These are phyloP conservation scores for Calonectria fujianensis DNA, from an alignment of 2,329 filamentous ascomycete genomes.

Conservation along the genomic window DNA sequence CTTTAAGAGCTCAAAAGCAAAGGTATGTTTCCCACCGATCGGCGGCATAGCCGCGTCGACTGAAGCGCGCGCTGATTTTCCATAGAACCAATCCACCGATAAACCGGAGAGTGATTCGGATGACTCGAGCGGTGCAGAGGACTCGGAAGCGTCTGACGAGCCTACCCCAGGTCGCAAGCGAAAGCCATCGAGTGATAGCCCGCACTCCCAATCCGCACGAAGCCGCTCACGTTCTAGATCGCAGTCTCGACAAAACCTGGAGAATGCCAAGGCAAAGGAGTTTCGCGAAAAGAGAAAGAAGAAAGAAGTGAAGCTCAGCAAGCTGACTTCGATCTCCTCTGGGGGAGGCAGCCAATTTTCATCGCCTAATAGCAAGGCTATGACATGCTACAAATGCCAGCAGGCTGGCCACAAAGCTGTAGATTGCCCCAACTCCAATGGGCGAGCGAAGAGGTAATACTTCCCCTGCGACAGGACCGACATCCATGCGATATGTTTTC, in stretches of 20 bases:
- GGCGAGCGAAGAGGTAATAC: slow-evolving; percentile 42
- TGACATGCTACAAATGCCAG: slow-evolving; percentile 77
- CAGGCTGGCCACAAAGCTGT: slow-evolving; percentile 75
- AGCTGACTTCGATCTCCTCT: slow-evolving; percentile 76
- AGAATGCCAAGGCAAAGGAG: slow-evolving; percentile 64
- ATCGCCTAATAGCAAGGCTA: slow-evolving; percentile 50
- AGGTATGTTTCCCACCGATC: slow-evolving; percentile 53
- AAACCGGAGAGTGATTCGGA: slow-evolving; percentile 48
- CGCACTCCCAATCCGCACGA: slow-evolving; percentile 42
- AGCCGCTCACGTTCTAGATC: slow-evolving; percentile 60
- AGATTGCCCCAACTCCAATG: slow-evolving; percentile 69
- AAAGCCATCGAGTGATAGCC: slow-evolving; percentile 52
- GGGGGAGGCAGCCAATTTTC: slow-evolving; percentile 54
- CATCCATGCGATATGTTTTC: not conserved
- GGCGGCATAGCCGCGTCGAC: not conserved
- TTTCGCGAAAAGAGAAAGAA: slow-evolving; percentile 76
- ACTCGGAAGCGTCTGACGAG: slow-evolving; percentile 53
- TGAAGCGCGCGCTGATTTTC: slow-evolving; percentile 36
- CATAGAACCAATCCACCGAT: slow-evolving; percentile 45
- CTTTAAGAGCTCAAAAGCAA: slow-evolving; percentile 52
- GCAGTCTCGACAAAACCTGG: slow-evolving; percentile 52
- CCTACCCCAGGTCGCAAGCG: slow-evolving; percentile 53
- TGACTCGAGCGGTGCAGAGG: slow-evolving; percentile 53
- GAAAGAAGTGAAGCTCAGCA: slow-evolving; percentile 80
- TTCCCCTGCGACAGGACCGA: slow-evolving; percentile 14